These are phyloP conservation scores for Diaporthe amygdali DNA, from an alignment of 2,329 filamentous ascomycete species.

Conservation along the genomic window DNA sequence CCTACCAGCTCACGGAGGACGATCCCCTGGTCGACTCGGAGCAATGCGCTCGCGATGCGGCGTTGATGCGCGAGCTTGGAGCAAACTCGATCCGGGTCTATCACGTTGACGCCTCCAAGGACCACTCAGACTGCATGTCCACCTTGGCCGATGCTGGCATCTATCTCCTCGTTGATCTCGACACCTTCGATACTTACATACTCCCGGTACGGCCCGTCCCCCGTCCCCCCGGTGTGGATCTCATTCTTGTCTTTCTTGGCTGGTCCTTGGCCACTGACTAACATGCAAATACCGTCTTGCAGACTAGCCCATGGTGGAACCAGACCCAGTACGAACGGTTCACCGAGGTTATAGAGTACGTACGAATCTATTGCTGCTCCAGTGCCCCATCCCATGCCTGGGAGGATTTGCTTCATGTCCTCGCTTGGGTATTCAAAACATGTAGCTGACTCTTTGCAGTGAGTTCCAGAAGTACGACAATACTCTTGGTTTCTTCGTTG, in stretches of 20 bases:
- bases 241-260: background rate
- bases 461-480: constrained; percentile 80
- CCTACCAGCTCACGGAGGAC: constrained; percentile 66
- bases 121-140: constrained; percentile 83
- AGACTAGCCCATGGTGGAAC: constrained; percentile 68
- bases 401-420: background rate
- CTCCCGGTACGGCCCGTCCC: constrained; percentile 51
- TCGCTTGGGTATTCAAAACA: background rate
- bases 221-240: constrained; percentile 29
- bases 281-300: background rate
- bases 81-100: constrained; percentile 88
- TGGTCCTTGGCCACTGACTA: constrained; percentile 19
- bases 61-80: constrained; percentile 79
- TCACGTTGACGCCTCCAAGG: constrained; percentile 74
- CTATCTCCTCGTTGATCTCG: constrained; percentile 84
- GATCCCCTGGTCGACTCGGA: constrained; percentile 79
- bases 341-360: constrained; percentile 69
- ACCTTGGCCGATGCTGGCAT: constrained; percentile 81
- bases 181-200: constrained; percentile 75
- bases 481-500: constrained; percentile 82
- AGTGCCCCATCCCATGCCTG: background rate
- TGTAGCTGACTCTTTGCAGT: constrained; percentile 13
- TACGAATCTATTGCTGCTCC: background rate
- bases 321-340: constrained; percentile 72
- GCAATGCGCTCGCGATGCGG: constrained; percentile 78